Conservation (phyloP, 2,329 filamentous ascomycete species). For the Exophiala bonariae region DNA sequence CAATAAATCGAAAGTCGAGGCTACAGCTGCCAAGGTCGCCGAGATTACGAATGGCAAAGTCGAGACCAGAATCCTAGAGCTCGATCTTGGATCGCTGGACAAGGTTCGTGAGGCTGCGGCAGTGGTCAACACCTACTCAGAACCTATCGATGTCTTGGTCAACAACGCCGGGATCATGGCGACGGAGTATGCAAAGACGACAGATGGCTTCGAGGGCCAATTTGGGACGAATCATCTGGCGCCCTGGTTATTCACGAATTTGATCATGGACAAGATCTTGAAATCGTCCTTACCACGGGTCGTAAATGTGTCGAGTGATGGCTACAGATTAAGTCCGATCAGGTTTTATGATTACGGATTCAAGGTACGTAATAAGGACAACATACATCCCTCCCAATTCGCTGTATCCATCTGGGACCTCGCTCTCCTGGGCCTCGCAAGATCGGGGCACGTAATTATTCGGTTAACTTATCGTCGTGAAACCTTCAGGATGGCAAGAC, state of each 20-base stretch:
- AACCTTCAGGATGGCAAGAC: slow-evolving; percentile 29
- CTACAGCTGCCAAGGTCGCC: neutral
- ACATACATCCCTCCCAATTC: no score
- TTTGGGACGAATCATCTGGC: slow-evolving; percentile 34
- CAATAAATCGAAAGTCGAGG: neutral
- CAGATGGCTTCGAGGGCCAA: slow-evolving; percentile 34
- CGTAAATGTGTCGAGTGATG: neutral
- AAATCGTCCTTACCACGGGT: neutral
- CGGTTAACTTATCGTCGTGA: no score
- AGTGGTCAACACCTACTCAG: neutral
- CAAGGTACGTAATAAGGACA: neutral
- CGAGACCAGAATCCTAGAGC: neutral
- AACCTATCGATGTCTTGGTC: slow-evolving; percentile 31
- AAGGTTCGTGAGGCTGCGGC: slow-evolving; percentile 1
- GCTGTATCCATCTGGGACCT: no score
- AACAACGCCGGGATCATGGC: slow-evolving; percentile 35
- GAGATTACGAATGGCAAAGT: neutral
- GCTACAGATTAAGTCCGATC: neutral
- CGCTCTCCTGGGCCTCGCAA: no score
- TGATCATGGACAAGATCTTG: slow-evolving; percentile 16
- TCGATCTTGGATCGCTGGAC: neutral
- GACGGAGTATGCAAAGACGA: slow-evolving; percentile 24
- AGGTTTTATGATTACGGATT: neutral
- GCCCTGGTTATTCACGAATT: slow-evolving; percentile 30
- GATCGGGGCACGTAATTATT: no score